Conservation (phyloP, 73 alveolate species). For the Symbiodinium natans region DNA sequence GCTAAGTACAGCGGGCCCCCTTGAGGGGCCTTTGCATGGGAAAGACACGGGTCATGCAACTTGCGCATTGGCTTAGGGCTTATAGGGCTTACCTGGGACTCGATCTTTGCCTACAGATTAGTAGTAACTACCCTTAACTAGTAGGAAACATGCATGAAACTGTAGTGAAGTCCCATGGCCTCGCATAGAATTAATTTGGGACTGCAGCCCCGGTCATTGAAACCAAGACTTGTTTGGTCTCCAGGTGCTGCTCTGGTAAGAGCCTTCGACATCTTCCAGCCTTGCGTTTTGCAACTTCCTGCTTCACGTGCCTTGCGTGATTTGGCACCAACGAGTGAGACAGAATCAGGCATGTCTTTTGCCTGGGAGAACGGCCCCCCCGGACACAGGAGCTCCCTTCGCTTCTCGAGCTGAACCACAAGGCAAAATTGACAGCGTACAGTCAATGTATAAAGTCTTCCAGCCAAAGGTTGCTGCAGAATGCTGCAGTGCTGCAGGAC, state of each 20-base stretch:
- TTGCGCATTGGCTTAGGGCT: no score
- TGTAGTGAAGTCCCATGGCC: not conserved
- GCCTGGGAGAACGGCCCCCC: not conserved
- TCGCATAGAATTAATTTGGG: not conserved
- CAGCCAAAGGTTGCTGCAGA: no score
- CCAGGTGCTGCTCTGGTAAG: not conserved
- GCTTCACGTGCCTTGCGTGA: not conserved
- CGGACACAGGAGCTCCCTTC: not conserved
- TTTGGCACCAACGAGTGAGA: not conserved
- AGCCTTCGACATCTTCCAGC: conserved; percentile 5
- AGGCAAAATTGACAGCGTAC: no score
- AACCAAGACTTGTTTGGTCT: not conserved
- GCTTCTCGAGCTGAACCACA: not conserved
- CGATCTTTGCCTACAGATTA: no score
- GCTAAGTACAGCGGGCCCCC: not conserved
- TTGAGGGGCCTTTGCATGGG: not conserved
- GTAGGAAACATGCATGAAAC: not conserved
- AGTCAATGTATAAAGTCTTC: no score
- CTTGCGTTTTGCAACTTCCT: not conserved
- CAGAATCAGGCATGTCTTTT: not conserved
- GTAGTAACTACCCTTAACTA: no score
- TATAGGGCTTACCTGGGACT: no score
- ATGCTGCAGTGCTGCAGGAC: no score
- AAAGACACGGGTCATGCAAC: not conserved
- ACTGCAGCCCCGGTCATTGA: not conserved